Base-by-base conservation (phyloP, 495 filamentous ascomycete genomes). In the Darksidea phi region DNA sequence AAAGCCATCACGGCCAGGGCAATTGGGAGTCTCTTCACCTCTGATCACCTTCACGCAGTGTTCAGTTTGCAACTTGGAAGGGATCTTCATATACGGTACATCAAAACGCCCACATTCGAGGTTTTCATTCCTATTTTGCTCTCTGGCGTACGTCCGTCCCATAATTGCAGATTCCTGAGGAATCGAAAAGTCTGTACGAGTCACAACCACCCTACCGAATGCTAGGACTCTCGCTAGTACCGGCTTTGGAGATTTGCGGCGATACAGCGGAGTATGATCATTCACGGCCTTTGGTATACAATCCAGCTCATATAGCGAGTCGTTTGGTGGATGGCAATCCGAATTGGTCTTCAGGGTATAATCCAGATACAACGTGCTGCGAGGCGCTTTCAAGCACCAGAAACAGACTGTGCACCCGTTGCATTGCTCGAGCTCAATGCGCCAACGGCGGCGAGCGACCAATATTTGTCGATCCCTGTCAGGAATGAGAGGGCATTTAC, bases 171-270 rank as follows among this genome's bases (percentile, higher is more conserved):
- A 75, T 80, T 7, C 73, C 84, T 28, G 76, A 69, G 0, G 78
- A 78, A 0, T 82, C 83, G 59, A 85, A 77, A 38, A 85, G 83
- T 0, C 81, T 76, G 64, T 84, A 85, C 46, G 82, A 78, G 47
- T 82, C 80, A 24, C 71, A 61, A 3, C 70, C 47, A 1, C 73
- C 68, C 1, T 65, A 59, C 2, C 80, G 77, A 46, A 85, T 78
- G 6, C 75, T 69, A 0, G 82, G 80, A 64, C 84, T 85, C 68
- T 85, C 84, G 1, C 84, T 81, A 2, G 82, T 84, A 0, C 81
- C 82, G 0, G 71, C 66, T 57, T 84, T 82, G 50, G 83, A 84
- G 54, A 74, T 81, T 57, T 81, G 75, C 5, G 82, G 80, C 10
- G 75, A 77, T 0, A 80, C 74, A 0, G 78, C 76, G 2, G 75